Base-by-base conservation (phyloP, 208 protist genomes). In the Acanthamoeba triangularis region DNA sequence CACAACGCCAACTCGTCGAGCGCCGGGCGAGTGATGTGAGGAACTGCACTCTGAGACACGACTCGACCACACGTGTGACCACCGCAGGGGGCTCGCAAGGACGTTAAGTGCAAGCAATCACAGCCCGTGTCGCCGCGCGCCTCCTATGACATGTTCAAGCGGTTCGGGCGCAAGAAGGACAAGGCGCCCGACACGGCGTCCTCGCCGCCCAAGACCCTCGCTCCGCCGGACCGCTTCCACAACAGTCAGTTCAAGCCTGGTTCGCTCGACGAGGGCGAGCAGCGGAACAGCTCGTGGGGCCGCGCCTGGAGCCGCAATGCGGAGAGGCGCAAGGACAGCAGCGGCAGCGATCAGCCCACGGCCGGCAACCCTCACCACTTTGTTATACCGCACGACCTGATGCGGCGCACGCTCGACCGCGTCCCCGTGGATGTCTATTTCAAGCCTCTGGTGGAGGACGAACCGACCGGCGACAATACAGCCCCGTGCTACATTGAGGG, bases 401-500 rank as follows among this genome's bases (percentile, higher is more conserved):
- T 93, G n/a, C 7, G 30, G 7, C 10, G 28, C 63, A 49, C 18
- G 63, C 59, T 93, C 25, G 88, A 14, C 44, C 54, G 16, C 35
- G 41, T 93, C 8, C 88, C 88, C 8, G 49, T 8, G n/a, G 88
- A 93, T 16, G 52, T 93, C 33, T 80, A 59, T 18, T 93, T 93
- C 63, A 78, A 20, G 18, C 63, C 88, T 13, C 69, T 93, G 61
- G 30, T 33, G n/a, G 88, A 93, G 25, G 7, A 23, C 49, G 44
- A 28, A 30, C 28, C 25, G 28, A 37, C 65, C 25, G 35, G 47
- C 63, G 85, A 72, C 13, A 41, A 47, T 13, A 18, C 20, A 30
- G 28, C 76, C 28, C 41, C 61, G 33, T 47, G 30, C 23, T 56
- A 80, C 49, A 93, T 93, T 2, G 61, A 72, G 47, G 88, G 88